Base-by-base conservation (phyloP, 1,139 yeast genomes). In the Yamadazyma blattariae region DNA sequence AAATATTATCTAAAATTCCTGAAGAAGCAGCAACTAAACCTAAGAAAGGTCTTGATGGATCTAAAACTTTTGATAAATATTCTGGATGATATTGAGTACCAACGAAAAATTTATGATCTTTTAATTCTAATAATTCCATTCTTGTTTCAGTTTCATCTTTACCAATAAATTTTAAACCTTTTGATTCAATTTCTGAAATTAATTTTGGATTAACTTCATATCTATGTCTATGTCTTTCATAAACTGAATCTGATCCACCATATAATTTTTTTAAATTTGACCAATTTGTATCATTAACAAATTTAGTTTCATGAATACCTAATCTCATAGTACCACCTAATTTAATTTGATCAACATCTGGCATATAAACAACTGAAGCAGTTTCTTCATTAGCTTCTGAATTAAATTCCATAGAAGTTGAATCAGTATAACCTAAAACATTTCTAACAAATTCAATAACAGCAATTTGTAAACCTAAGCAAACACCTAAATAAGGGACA, bases 311-410 rank as follows among this genome's bases (percentile, higher is more conserved):
- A 63, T 96, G 88, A 46, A 88, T 74, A 53, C 99, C 99, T 51
- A 94, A 77, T 71, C 99, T 82, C 99, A 94, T 94, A 38, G 97
- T 92, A 51, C 99, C 99, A 46, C 99, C 99, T 69, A 94, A 77
- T 59, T 88, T 89, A 47, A 86, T 81, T 70, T 89, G 94, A 64
- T 89, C 95, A 44, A 92, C 90, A 63, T 94, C 98, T 32, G 99
- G 98, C 98, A 94, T 94, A 71, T 87, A 92, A 34, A 94, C 89
- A 44, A 94, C 95, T 33, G 90, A 80, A 28, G 94, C 88, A 29
- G 74, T 72, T 7, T 71, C 79, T 47, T 85, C 88, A 24, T 71
- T 63, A 35, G 77, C 61, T 22, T 71, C 64, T 30, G 84, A 80
- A 50, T 78, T 80, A 52, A 90, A 86, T 66, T 94, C 99, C 66